Conservation (phyloP, 352 stramenopile species). For the Pythium dissotocum region DNA sequence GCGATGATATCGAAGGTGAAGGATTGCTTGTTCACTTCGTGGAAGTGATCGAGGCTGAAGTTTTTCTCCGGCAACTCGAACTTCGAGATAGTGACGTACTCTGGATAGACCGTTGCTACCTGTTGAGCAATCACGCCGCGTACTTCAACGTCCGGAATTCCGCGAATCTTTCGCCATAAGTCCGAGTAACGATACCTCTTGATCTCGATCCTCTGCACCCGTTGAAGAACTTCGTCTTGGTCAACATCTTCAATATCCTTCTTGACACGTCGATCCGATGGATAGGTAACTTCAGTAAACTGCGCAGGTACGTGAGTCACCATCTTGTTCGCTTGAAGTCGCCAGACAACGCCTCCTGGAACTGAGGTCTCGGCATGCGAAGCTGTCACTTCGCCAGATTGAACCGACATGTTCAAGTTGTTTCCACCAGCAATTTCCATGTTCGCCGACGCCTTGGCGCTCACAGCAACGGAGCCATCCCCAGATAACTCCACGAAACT, state of each 20-base stretch:
- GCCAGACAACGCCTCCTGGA: conserved; percentile 49
- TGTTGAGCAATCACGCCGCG: conserved; percentile 95
- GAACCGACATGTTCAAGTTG: conserved; percentile 49
- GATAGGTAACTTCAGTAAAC: conserved; percentile 90
- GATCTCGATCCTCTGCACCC: conserved; percentile 87
- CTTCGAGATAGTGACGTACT: conserved; percentile 90
- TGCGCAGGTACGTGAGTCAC: conserved; percentile 82
- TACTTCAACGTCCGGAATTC: conserved; percentile 69
- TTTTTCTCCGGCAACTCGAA: conserved; percentile 87
- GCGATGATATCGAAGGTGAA: conserved; percentile 91
- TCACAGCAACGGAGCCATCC: conserved; percentile 42
- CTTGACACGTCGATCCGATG: conserved; percentile 93
- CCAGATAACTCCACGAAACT: conserved; percentile 27
- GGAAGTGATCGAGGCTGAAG: conserved; percentile 89
- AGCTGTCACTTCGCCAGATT: conserved; percentile 53
- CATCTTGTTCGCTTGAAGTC: conserved; percentile 57
- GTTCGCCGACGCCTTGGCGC: conserved; percentile 31
- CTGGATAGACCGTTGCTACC: conserved; percentile 88
- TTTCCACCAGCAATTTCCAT: conserved; percentile 50
- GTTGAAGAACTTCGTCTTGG: conserved; percentile 87
- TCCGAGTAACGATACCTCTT: conserved; percentile 92
- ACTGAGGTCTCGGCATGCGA: conserved; percentile 47
- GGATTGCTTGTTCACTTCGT: conserved; percentile 93
- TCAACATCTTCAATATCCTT: conserved; percentile 90
- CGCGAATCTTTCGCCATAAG: conserved; percentile 86